A percentile compares a stretch with the other conserved stretches of the same genome.
Evolutionary conservation across 2,329 filamentous ascomycete species (phyloP).

Genomic region (Cyphellophora attinorum): DNA sequence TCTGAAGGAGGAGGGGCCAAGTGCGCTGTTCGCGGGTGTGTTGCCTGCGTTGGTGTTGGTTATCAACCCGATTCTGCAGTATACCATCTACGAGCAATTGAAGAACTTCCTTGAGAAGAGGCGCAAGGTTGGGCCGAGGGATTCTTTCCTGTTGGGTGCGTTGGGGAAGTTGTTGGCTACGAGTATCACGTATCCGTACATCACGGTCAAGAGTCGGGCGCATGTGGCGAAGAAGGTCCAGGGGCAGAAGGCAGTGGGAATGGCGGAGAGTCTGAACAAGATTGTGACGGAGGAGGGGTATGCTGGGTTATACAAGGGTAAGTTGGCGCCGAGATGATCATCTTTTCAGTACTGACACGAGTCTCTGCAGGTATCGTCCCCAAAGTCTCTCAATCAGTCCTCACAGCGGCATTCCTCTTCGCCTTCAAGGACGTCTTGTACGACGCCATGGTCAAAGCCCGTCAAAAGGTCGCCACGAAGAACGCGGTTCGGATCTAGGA

Average conservation of each 20-base stretch:
- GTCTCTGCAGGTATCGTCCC: conserved; percentile 67
- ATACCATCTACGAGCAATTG: conserved; percentile 96
- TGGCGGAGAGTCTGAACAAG: conserved; percentile 65
- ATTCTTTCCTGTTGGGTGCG: conserved; percentile 86
- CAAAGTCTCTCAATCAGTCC: conserved; percentile 92
- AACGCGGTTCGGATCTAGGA: no score
- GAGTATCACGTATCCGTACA: conserved; percentile 92
- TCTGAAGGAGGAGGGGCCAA: conserved; percentile 71
- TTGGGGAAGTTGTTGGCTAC: conserved; percentile 92
- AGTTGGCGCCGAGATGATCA: conserved; percentile 15
- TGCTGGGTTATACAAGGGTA: conserved; percentile 70
- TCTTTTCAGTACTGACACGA: conserved; percentile 4
- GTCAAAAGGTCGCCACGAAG: no score
- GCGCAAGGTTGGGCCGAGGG: conserved; percentile 66
- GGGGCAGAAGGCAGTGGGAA: conserved; percentile 59
- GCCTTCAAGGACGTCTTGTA: conserved; percentile 97
- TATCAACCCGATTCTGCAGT: conserved; percentile 96
- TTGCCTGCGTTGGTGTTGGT: conserved; percentile 87
- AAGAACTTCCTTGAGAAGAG: conserved; percentile 80
- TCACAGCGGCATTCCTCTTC: conserved; percentile 92
- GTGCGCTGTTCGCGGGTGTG: conserved; percentile 82
- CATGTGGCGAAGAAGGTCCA: conserved; percentile 73
- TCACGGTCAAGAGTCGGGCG: conserved; percentile 96
- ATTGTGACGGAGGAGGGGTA: conserved; percentile 89
- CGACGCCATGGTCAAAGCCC: conserved; percentile 35